Evolutionary conservation across 805 yeast genomes (phyloP).

Genomic region (Scheffersomyces spartinae): DNA sequence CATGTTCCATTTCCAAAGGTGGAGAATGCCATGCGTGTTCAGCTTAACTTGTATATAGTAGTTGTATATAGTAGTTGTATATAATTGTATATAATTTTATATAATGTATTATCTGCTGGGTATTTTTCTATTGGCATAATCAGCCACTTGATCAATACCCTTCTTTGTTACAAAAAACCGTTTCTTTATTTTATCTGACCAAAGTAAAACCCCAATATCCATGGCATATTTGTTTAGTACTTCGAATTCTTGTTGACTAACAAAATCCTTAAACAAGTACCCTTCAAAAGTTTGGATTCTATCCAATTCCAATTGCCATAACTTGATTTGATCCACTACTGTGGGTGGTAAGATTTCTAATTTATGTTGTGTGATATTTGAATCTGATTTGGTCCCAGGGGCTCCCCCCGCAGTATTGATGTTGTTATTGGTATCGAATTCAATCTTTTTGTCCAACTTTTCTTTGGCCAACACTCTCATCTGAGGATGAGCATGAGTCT

Average conservation of each 20-base stretch:
- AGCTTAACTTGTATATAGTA: slow-evolving; percentile 6
- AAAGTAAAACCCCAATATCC: slow-evolving; percentile 84
- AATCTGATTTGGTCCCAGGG: slow-evolving; percentile 15
- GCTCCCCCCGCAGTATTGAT: slow-evolving; percentile 34
- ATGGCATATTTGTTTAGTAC: slow-evolving; percentile 65
- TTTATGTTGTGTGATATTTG: slow-evolving; percentile 34
- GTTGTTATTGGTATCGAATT: slow-evolving; percentile 42
- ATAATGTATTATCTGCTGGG: too few species aligned
- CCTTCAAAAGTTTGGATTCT: slow-evolving; percentile 84
- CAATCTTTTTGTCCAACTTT: slow-evolving; percentile 52
- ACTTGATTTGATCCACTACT: slow-evolving; percentile 87
- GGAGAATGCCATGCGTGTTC: slow-evolving; percentile 14
- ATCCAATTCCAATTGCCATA: slow-evolving; percentile 95
- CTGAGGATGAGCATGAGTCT: slow-evolving; percentile 89
- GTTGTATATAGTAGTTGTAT: slow-evolving; percentile 1
- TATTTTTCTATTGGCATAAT: slow-evolving; percentile 60
- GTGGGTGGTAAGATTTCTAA: slow-evolving; percentile 79
- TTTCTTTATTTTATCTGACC: slow-evolving; percentile 64
- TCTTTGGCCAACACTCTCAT: slow-evolving; percentile 71
- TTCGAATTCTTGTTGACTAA: slow-evolving; percentile 65
- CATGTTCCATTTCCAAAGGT: too few species aligned
- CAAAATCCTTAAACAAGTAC: slow-evolving; percentile 76
- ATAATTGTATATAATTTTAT: too few species aligned
- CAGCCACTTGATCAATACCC: slow-evolving; percentile 85
- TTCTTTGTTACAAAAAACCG: slow-evolving; percentile 81